Conservation (phyloP, 345 rosid species). For the Noccaea caerulescens region DNA sequence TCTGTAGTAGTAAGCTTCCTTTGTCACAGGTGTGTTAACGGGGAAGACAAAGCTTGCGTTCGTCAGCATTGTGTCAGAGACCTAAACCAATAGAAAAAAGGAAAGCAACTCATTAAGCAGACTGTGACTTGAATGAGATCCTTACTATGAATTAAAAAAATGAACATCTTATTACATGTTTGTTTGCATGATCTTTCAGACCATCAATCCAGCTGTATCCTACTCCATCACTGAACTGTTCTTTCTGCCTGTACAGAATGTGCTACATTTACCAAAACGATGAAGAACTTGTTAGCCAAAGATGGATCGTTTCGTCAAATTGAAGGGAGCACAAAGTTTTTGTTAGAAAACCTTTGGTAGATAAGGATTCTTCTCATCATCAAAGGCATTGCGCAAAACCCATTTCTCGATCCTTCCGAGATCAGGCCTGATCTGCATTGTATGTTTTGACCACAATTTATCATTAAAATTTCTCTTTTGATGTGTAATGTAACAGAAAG, state of each 20-base stretch:
- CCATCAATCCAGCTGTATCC: constrained; percentile 94
- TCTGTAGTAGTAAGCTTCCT: constrained; percentile 84
- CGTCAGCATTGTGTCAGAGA: constrained; percentile 71
- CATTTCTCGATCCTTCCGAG: constrained; percentile 86
- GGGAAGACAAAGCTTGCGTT: constrained; percentile 80
- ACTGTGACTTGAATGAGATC: constrained; percentile 12
- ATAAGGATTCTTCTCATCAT: constrained; percentile 71
- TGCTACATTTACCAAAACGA: constrained; percentile 49
- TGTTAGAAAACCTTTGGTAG: constrained; percentile 64
- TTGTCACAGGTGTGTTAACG: constrained; percentile 78
- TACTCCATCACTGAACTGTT: constrained; percentile 91
- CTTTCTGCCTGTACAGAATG: constrained; percentile 83
- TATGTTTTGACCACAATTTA: not conserved
- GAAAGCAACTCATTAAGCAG: not conserved
- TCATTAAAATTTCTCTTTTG: constrained; percentile 5
- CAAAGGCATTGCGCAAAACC: constrained; percentile 85
- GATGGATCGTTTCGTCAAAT: not conserved
- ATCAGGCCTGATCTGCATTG: constrained; percentile 66
- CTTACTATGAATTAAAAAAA: not conserved
- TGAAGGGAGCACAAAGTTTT: constrained; percentile 14
- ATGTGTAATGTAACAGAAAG: not conserved
- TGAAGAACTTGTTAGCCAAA: constrained; percentile 35
- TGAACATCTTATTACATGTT: constrained; percentile 50
- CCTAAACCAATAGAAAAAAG: constrained; percentile 51
- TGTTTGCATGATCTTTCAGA: constrained; percentile 73